A percentile compares a stretch with the other conserved stretches of the same genome.
Conservation (phyloP, 1,139 yeast genomes). For the Pichia sp. region DNA sequence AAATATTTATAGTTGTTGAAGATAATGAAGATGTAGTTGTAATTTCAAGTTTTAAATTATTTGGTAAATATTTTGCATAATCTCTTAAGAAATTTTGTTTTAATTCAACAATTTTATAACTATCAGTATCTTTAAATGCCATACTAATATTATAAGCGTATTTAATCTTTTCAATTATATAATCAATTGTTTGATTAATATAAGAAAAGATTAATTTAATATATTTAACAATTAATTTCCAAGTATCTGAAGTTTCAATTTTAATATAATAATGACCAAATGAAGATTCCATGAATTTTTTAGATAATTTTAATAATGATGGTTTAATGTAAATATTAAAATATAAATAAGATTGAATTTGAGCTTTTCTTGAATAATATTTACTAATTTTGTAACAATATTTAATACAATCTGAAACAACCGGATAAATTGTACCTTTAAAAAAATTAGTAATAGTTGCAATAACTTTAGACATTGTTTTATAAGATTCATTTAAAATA, state of each 20-base stretch:
- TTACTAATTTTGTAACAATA: neutral
- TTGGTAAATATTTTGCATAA: slow-evolving; percentile 6
- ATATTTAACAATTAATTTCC: neutral
- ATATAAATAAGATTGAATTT: slow-evolving; percentile 10
- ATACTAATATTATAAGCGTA: slow-evolving; percentile 18
- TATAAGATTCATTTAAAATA: slow-evolving; percentile 3
- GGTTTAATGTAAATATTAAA: slow-evolving; percentile 18
- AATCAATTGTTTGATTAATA: slow-evolving; percentile 5
- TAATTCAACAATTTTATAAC: slow-evolving; percentile 23
- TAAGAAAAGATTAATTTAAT: slow-evolving; percentile 5
- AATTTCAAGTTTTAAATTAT: slow-evolving; percentile 1
- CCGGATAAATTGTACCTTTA: slow-evolving; percentile 6
- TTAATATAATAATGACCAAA: slow-evolving; percentile 11
- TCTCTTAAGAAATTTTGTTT: slow-evolving; percentile 26
- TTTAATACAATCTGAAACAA: slow-evolving; percentile 2
- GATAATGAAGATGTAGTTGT: slow-evolving; percentile 1
- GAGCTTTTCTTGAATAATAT: slow-evolving; percentile 1
- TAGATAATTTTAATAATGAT: neutral
- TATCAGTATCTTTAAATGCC: slow-evolving; percentile 22
- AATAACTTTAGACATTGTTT: slow-evolving; percentile 5
- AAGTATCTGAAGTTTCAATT: slow-evolving; percentile 5
- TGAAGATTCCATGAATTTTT: slow-evolving; percentile 8
- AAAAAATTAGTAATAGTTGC: neutral
- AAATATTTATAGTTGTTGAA: slow-evolving; percentile 1
- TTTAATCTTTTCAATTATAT: slow-evolving; percentile 8